These are phyloP conservation scores for Botrytis elliptica DNA, from an alignment of 2,329 filamentous ascomycete species.

Conservation along the genomic window DNA sequence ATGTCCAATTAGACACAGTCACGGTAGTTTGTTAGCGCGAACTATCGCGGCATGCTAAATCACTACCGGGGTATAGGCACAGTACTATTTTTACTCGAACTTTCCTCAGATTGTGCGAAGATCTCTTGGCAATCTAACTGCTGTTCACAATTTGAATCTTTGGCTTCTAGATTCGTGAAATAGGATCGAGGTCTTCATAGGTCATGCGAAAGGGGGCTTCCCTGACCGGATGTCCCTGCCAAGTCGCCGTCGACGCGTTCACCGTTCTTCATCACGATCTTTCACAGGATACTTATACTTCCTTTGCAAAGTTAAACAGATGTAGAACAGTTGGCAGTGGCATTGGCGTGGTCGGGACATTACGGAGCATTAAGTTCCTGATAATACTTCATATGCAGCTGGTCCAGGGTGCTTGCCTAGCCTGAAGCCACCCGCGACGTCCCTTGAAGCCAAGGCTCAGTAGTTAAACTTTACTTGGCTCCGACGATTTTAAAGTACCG, in stretches of 20 bases:
- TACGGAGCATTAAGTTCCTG: slow-evolving; percentile 7
- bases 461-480: slow-evolving; percentile 19
- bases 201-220: not conserved
- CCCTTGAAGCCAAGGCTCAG: slow-evolving; percentile 12
- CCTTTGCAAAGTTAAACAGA: not conserved
- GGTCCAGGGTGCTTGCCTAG: not conserved
- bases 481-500: slow-evolving; percentile 12
- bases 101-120: not conserved
- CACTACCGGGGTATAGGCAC: not conserved
- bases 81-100: not conserved
- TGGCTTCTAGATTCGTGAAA: not conserved
- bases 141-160: not conserved
- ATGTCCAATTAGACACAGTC: not conserved
- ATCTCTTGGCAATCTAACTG: not conserved
- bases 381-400: not conserved
- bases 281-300: not conserved
- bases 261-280: not conserved
- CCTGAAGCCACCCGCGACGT: slow-evolving; percentile 9
- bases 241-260: not conserved
- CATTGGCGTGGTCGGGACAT: slow-evolving; percentile 10
- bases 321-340: not conserved
- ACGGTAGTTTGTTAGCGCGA: not conserved
- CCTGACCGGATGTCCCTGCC: not conserved
- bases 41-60: not conserved
- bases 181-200: not conserved